These are phyloP conservation scores for Thecaphora thlaspeos DNA, from an alignment of 1,284 basidiomycete genomes.

Conservation along the genomic window DNA sequence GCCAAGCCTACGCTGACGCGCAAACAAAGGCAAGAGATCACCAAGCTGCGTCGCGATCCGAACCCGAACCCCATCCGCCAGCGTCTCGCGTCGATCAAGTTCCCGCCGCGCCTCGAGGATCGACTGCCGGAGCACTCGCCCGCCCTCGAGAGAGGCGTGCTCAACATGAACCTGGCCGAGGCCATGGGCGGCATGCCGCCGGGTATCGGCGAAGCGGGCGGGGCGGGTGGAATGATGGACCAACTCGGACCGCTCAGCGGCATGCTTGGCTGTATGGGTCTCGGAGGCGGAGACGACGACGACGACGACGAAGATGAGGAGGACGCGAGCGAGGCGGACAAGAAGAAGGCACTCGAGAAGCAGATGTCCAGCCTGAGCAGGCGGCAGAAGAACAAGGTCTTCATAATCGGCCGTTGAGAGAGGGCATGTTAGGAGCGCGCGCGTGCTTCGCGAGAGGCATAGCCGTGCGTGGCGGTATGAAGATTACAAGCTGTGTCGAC, in stretches of 20 bases:
- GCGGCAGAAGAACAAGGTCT: slow-evolving; percentile 50
- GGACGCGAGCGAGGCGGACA: slow-evolving; percentile 18
- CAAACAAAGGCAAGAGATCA: slow-evolving; percentile 19
- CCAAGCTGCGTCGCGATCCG: slow-evolving; percentile 20
- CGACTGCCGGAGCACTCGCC: slow-evolving; percentile 51
- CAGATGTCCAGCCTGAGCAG: slow-evolving; percentile 36
- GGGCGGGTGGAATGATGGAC: slow-evolving; percentile 7
- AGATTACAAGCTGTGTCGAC: no score
- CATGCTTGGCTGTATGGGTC: slow-evolving; percentile 52
- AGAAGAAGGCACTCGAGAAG: slow-evolving; percentile 35
- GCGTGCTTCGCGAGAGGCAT: no score
- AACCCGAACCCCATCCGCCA: slow-evolving; percentile 35
- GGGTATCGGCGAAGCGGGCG: slow-evolving; percentile 25
- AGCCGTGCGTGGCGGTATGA: no score
- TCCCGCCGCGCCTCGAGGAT: slow-evolving; percentile 31
- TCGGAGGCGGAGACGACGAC: slow-evolving; percentile 51
- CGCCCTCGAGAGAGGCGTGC: slow-evolving; percentile 42
- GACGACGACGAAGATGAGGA: slow-evolving; percentile 38
- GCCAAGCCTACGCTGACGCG: slow-evolving; percentile 23
- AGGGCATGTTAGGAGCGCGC: no score
- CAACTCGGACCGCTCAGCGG: slow-evolving; percentile 47
- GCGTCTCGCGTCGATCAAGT: slow-evolving; percentile 25
- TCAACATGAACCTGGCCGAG: slow-evolving; percentile 49
- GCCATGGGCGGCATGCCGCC: slow-evolving; percentile 48
- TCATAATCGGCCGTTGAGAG: slow-evolving; percentile 50